Evolutionary conservation across 2,329 filamentous ascomycete genomes (phyloP).

Genomic region (Pseudovirgaria hyperparasitica): DNA sequence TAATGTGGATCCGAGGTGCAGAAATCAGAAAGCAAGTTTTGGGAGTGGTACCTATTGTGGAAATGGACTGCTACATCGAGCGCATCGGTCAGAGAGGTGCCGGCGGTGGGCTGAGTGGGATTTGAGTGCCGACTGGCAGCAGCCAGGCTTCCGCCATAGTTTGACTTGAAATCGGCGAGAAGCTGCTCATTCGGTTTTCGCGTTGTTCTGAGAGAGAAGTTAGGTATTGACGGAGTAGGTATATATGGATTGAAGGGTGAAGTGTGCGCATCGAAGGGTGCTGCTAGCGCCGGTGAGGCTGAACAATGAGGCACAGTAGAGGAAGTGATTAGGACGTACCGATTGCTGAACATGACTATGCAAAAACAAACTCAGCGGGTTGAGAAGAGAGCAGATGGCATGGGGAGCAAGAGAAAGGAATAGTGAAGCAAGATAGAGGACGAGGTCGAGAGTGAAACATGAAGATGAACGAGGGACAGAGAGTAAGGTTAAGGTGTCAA

Average conservation of each 20-base stretch:
- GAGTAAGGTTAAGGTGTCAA: too few relatives aligned
- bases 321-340: conserved; percentile 19
- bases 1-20: neutral
- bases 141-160: conserved; percentile 62
- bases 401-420: conserved; percentile 8
- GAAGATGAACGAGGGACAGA: too few relatives aligned
- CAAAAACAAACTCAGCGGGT: conserved; percentile 20
- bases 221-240: conserved; percentile 12
- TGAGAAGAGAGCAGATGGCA: conserved; percentile 13
- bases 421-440: neutral
- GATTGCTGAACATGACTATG: conserved; percentile 34
- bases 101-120: conserved; percentile 29
- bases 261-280: conserved; percentile 15
- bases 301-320: conserved; percentile 1
- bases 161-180: conserved; percentile 70
- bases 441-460: conserved; percentile 4
- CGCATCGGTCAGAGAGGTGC: conserved; percentile 28
- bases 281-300: conserved; percentile 4
- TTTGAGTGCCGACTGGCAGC: conserved; percentile 27
- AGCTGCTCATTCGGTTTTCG: conserved; percentile 81
- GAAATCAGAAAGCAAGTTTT: conserved; percentile 3
- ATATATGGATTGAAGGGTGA: conserved; percentile 12
- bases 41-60: conserved; percentile 25
- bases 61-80: conserved; percentile 32
- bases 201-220: conserved; percentile 45